A percentile compares a stretch with the other conserved stretches of the same genome.
These are phyloP conservation scores for Fusarium mangiferae DNA, from an alignment of 2,329 filamentous ascomycete genomes.

Conservation along the genomic window DNA sequence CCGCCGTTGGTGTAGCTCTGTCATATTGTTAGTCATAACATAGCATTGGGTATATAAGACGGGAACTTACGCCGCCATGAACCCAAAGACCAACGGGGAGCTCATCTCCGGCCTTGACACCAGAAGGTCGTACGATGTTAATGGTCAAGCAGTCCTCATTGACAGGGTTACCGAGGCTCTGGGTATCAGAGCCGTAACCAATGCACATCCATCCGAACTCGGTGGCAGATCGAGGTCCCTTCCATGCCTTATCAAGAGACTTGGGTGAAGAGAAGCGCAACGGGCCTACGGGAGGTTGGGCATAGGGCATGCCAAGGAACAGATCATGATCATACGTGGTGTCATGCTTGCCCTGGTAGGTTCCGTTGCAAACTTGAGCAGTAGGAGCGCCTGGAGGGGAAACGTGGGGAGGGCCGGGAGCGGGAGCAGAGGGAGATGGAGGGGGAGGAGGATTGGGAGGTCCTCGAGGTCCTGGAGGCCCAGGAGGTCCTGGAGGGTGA, in stretches of 20 bases:
- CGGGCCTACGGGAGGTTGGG: slow-evolving; percentile 55
- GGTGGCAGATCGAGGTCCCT: slow-evolving; percentile 54
- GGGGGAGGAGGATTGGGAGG: not conserved
- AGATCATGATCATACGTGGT: slow-evolving; percentile 26
- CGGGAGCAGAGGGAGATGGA: not conserved
- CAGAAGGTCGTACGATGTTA: slow-evolving; percentile 41
- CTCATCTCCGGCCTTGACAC: slow-evolving; percentile 47
- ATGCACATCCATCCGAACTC: slow-evolving; percentile 60
- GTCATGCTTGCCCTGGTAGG: slow-evolving; percentile 28
- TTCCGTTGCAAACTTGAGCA: slow-evolving; percentile 22
- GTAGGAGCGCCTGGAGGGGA: not conserved
- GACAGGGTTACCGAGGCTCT: slow-evolving; percentile 30
- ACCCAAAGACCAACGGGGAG: slow-evolving; percentile 71
- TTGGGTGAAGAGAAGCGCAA: slow-evolving; percentile 64
- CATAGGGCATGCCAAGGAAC: slow-evolving; percentile 35
- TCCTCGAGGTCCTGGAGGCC: not conserved
- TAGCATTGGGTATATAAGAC: not conserved
- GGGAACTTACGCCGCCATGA: slow-evolving; percentile 53
- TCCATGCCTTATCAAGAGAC: slow-evolving; percentile 58
- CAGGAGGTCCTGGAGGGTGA: not conserved
- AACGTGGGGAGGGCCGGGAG: not conserved
- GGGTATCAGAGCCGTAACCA: slow-evolving; percentile 57
- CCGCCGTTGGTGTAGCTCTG: slow-evolving; percentile 43
- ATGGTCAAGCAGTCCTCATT: slow-evolving; percentile 43
- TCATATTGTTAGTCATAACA: slow-evolving; percentile 8